Evolutionary conservation across 2,329 filamentous ascomycete genomes (phyloP).

Genomic region (Akanthomyces uredinophilus): DNA sequence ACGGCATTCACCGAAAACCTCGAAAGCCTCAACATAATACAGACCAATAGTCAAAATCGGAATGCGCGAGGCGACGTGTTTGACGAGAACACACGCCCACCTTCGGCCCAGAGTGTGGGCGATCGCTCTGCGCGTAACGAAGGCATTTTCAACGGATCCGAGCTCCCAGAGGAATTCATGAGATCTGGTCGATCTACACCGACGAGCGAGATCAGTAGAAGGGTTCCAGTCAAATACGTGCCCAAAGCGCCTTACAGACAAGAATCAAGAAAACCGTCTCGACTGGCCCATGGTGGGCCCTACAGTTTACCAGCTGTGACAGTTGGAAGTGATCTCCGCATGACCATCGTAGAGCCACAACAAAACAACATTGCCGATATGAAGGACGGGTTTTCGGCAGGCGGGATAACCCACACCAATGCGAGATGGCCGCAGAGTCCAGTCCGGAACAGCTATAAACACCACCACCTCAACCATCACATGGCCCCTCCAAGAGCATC

Average conservation of each 20-base stretch:
- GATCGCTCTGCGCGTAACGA: not conserved
- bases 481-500: not conserved
- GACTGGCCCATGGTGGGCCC: conserved; percentile 3
- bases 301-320: conserved; percentile 18
- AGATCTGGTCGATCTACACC: conserved; percentile 34
- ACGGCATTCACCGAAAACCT: conserved; percentile 7
- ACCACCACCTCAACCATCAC: not conserved
- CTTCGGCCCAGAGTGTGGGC: conserved; percentile 3
- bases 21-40: conserved; percentile 5
- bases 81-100: conserved; percentile 1
- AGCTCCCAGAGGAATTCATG: conserved; percentile 36
- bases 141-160: conserved; percentile 32
- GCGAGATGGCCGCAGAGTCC: not conserved
- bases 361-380: conserved; percentile 1
- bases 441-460: conserved; percentile 9
- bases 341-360: not conserved
- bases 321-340: conserved; percentile 18
- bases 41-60: not conserved
- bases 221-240: conserved; percentile 16
- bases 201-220: conserved; percentile 25
- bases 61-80: not conserved
- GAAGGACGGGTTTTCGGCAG: conserved; percentile 13
- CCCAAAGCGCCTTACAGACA: not conserved
- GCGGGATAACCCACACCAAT: not conserved
- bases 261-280: not conserved